Conservation (phyloP, 75 land plant genomes). For the Azolla pinnata region DNA sequence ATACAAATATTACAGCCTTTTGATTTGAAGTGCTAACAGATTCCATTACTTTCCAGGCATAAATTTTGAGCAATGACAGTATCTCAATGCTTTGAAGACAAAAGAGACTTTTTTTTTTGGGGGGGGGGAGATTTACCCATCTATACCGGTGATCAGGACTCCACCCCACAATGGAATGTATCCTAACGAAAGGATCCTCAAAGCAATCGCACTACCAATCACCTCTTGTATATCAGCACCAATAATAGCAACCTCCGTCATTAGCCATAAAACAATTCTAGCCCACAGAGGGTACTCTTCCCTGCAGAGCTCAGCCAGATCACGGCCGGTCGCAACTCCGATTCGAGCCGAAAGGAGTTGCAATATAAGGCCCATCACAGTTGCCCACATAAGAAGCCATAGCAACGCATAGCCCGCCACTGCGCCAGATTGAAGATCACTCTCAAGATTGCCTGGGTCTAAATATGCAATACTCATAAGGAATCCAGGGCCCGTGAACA, state of each 20-base stretch:
- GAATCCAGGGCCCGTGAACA: conserved; percentile 78
- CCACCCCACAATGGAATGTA: conserved; percentile 76
- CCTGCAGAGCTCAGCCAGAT: conserved; percentile 80
- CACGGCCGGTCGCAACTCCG: conserved; percentile 81
- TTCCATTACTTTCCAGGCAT: too few relatives aligned
- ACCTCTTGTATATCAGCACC: conserved; percentile 97
- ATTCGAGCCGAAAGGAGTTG: conserved; percentile 76
- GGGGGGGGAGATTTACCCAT: conserved; percentile 35
- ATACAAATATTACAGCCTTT: too few relatives aligned
- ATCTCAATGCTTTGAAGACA: too few relatives aligned
- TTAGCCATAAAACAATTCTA: conserved; percentile 53
- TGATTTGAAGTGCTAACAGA: too few relatives aligned
- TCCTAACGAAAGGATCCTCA: conserved; percentile 70
- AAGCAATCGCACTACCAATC: conserved; percentile 94
- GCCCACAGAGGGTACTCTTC: conserved; percentile 73
- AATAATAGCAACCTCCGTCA: conserved; percentile 83
- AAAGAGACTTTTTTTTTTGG: too few relatives aligned
- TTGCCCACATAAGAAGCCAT: conserved; percentile 83
- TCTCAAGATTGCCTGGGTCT: conserved; percentile 77
- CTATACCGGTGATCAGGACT: conserved; percentile 72
- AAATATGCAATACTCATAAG: conserved; percentile 79
- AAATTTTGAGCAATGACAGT: too few relatives aligned
- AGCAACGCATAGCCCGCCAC: conserved; percentile 66
- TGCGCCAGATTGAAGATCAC: conserved; percentile 73
- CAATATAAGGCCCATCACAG: conserved; percentile 63